Evolutionary conservation across 176 grass and related monocot species (phyloP), one percentile per base, ranked within the genome.

Genomic region (Areca catechu): DNA sequence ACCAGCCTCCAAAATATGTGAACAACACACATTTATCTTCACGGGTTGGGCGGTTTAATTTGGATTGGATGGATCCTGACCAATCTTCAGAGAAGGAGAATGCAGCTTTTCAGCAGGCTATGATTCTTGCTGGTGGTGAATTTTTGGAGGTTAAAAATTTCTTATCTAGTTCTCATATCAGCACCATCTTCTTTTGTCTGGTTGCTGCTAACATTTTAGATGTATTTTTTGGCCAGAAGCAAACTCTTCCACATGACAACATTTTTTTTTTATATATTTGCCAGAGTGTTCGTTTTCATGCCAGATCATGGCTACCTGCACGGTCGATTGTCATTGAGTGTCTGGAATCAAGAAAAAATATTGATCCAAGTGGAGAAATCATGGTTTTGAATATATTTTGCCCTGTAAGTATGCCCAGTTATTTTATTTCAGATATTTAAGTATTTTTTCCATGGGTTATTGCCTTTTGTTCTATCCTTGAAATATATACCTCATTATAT

Each of bases 51-150:
- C 86, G 81, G 53, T 72, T 97, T 55, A 88, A 97, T 77, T 76
- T 63, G 15, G 81, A 97, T 43, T 92, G 93, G 93, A 92, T 79
- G 23, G 93, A 98, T 72, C 84, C 84, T 56, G 93, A 92, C 54
- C 93, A 98, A 70, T 98, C 87, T 48, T 63, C 75, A 66, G 84
- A 98, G 62, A 98, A 98, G 60, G 87, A 98, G 61, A 90, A 98
- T 76, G 80, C 72, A 1, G 80, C 86, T 50, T 98, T 98, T 80
- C 75, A 91, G 43, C 53, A 98, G 56, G 93, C 93, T 58, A 85
- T 92, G 81, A 19, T 70, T 54, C 87, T 98, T 15, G 78, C 83
- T 30, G 93, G 87, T 74, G 65, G 67, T 85, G 93, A 98, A 85
- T 98, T 98, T 77, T 77, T 92, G 65, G 81, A 88, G 87, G 93